Conservation (phyloP, 805 yeast genomes). For the Myxozyma sirexii region DNA sequence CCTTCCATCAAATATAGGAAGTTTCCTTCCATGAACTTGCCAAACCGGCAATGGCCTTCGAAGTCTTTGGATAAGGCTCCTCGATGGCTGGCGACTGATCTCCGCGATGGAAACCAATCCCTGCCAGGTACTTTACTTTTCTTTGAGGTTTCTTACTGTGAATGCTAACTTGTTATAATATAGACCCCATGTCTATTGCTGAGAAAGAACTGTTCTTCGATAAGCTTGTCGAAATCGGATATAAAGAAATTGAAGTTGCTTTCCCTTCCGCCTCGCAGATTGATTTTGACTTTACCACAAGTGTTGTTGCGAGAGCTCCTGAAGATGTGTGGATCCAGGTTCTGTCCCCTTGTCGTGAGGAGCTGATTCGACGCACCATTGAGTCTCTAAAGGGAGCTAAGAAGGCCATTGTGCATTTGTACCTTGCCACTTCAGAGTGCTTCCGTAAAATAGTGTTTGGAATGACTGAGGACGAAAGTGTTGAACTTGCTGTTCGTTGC, state of each 20-base stretch:
- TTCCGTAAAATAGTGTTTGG: conserved; percentile 74
- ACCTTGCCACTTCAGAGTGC: conserved; percentile 74
- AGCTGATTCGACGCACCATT: conserved; percentile 68
- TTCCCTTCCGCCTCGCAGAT: conserved; percentile 80
- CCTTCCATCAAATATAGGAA: conserved; percentile 65
- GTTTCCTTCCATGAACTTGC: conserved; percentile 57
- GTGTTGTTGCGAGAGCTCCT: conserved; percentile 73
- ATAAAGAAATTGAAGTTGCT: conserved; percentile 81
- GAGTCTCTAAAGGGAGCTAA: conserved; percentile 75
- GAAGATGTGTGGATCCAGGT: conserved; percentile 77
- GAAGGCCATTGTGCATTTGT: conserved; percentile 73
- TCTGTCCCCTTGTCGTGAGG: conserved; percentile 74
- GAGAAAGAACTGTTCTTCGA: conserved; percentile 73
- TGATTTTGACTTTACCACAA: conserved; percentile 79
- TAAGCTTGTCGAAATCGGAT: conserved; percentile 71
- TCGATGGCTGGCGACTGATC: conserved; percentile 80
- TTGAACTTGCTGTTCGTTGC: conserved; percentile 63
- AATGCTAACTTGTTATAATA: neutral
- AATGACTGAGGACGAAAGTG: conserved; percentile 56
- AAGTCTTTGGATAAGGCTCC: conserved; percentile 64
- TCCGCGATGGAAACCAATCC: conserved; percentile 83
- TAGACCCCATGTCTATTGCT: conserved; percentile 74
- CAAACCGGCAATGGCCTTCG: conserved; percentile 72
- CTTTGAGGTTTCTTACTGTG: neutral
- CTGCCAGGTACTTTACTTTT: conserved; percentile 55